These are phyloP conservation scores for Geotrichum europaeum DNA, from an alignment of 1,139 yeast species.

Conservation along the genomic window DNA sequence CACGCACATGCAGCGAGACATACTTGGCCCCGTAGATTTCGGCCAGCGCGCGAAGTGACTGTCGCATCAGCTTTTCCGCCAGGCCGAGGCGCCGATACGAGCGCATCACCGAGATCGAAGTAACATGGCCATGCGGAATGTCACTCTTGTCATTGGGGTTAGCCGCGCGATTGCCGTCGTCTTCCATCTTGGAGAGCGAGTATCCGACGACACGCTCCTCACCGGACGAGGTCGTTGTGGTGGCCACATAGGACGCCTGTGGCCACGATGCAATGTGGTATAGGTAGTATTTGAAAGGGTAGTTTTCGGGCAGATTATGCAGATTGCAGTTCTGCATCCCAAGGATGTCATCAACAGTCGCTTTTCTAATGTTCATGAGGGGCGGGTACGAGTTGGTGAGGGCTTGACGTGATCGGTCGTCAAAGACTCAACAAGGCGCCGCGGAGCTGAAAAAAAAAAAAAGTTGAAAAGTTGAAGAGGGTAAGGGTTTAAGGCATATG, in stretches of 20 bases:
- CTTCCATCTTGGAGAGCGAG: slow-evolving; percentile 94
- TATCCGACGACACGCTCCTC: slow-evolving; percentile 84
- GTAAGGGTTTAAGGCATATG: background rate
- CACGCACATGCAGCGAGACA: slow-evolving; percentile 89
- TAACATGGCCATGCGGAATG: slow-evolving; percentile 87
- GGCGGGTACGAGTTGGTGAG: background rate
- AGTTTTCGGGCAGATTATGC: slow-evolving; percentile 91
- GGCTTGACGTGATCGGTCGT: background rate
- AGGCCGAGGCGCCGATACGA: slow-evolving; percentile 92
- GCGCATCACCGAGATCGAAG: slow-evolving; percentile 91
- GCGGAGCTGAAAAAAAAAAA: background rate
- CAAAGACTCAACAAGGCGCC: background rate
- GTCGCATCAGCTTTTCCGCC: slow-evolving; percentile 90
- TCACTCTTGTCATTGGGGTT: slow-evolving; percentile 53
- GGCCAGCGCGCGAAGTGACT: slow-evolving; percentile 71
- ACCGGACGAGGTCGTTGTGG: slow-evolving; percentile 50
- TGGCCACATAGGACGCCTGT: slow-evolving; percentile 93
- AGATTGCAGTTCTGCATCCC: slow-evolving; percentile 96
- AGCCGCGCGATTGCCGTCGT: slow-evolving; percentile 35
- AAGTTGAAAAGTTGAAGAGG: background rate
- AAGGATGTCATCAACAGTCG: slow-evolving; percentile 78
- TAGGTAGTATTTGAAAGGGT: slow-evolving; percentile 84
- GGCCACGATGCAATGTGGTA: slow-evolving; percentile 97
- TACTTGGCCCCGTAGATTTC: slow-evolving; percentile 79
- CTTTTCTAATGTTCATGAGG: slow-evolving; percentile 73